Percentiles rank a stretch among this genome's conserved stretches.
phyloP scores from a whole-genome alignment of 768 basidiomycete species.

The Thelephora aurantiotincta region DNA sequence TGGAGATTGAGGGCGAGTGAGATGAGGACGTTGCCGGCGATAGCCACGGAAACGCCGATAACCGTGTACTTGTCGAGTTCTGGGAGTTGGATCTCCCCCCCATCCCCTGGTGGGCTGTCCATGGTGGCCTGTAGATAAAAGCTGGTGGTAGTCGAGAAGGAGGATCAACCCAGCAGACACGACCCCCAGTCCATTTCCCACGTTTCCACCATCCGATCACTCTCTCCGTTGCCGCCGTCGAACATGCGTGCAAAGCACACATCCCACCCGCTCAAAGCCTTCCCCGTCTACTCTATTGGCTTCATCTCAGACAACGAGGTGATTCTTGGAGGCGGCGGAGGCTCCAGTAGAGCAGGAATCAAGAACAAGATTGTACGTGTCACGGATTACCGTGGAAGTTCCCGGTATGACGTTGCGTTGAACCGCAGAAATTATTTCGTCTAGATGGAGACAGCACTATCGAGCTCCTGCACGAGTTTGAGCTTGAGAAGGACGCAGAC shows the following conservation, averaged over 20 bases:
- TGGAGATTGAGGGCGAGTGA: conserved; percentile 86
- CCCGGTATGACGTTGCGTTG: background rate
- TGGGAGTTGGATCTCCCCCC: conserved; percentile 28
- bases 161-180: background rate
- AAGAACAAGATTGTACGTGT: conserved; percentile 81
- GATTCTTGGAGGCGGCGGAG: conserved; percentile 83
- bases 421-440: conserved; percentile 49
- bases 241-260: conserved; percentile 76
- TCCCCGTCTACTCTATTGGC: conserved; percentile 80
- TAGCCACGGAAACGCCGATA: conserved; percentile 74
- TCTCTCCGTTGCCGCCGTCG: background rate
- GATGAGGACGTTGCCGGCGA: conserved; percentile 79
- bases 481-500: conserved; percentile 74
- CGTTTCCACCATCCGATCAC: background rate
- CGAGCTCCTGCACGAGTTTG: conserved; percentile 48
- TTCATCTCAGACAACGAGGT: conserved; percentile 63
- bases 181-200: background rate
- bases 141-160: background rate
- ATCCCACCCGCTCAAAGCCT: conserved; percentile 59
- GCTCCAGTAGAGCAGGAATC: conserved; percentile 74
- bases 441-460: conserved; percentile 39
- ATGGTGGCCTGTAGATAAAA: background rate
- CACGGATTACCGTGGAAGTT: background rate
- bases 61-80: conserved; percentile 38
- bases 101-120: background rate